Evolutionary conservation across 176 grass and related monocot species (phyloP).

Genomic region (Zoysia japonica): DNA sequence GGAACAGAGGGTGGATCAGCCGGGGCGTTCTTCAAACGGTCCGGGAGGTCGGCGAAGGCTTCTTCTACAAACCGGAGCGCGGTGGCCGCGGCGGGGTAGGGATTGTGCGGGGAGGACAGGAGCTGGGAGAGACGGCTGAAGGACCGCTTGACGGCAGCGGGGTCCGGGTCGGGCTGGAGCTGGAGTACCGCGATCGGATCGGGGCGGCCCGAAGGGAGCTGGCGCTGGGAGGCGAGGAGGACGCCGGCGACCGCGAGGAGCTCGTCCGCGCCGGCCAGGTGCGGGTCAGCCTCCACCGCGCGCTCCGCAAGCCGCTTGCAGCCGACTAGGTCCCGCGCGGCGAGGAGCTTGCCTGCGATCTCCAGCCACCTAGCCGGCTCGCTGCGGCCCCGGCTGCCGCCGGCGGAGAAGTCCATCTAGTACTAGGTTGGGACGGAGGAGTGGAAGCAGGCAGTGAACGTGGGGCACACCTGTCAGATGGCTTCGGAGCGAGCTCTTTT

Average conservation of each 20-base stretch:
- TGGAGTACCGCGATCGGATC: conserved; percentile 71
- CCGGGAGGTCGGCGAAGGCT: conserved; percentile 71
- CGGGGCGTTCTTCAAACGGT: conserved; percentile 47
- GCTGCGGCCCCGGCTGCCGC: conserved; percentile 40
- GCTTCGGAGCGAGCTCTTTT: neutral
- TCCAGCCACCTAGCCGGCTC: conserved; percentile 85
- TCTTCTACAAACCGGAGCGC: conserved; percentile 66
- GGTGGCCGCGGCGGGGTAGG: conserved; percentile 52
- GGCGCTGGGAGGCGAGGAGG: conserved; percentile 82
- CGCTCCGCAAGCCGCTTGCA: conserved; percentile 94
- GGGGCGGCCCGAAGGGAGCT: conserved; percentile 65
- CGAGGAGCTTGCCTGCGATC: conserved; percentile 72
- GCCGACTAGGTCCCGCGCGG: conserved; percentile 76
- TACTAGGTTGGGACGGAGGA: neutral
- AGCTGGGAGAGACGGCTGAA: conserved; percentile 74
- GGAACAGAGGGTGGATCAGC: conserved; percentile 11
- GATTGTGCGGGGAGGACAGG: conserved; percentile 54
- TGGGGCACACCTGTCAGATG: conserved; percentile 39
- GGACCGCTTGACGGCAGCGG: conserved; percentile 46
- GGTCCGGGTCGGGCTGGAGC: conserved; percentile 39
- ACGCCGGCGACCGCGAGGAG: conserved; percentile 90
- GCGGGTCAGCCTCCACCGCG: conserved; percentile 69
- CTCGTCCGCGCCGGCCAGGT: conserved; percentile 76
- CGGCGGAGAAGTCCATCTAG: conserved; percentile 59
- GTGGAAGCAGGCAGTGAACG: conserved; percentile 12